Evolutionary conservation across 1,139 yeast genomes (phyloP).

Genomic region (Scheffersomyces parashehatae): DNA sequence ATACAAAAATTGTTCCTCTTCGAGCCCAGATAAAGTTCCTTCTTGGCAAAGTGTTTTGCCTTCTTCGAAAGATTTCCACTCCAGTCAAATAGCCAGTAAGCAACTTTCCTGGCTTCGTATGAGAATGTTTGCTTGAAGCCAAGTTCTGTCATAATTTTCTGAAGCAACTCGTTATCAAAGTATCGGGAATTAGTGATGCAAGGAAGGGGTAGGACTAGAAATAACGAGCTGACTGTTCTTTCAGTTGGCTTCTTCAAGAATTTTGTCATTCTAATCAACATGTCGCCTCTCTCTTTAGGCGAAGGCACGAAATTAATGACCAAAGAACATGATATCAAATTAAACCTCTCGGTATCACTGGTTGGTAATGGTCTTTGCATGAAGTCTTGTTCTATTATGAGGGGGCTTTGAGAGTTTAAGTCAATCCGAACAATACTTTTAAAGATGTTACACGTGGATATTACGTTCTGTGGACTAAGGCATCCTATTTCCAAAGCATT

Average conservation of each 20-base stretch:
- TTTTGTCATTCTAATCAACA: slow-evolving; percentile 61
- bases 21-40: slow-evolving; percentile 52
- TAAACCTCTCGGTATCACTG: slow-evolving; percentile 46
- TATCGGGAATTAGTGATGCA: slow-evolving; percentile 84
- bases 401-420: slow-evolving; percentile 74
- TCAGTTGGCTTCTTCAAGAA: slow-evolving; percentile 48
- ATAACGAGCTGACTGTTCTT: slow-evolving; percentile 40
- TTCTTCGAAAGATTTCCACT: slow-evolving; percentile 22
- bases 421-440: slow-evolving; percentile 64
- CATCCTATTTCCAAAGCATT: slow-evolving; percentile 82
- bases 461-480: slow-evolving; percentile 63
- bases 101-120: slow-evolving; percentile 72
- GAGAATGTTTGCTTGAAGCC: slow-evolving; percentile 55
- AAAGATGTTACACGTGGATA: slow-evolving; percentile 59
- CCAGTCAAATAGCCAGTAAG: slow-evolving; percentile 70
- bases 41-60: slow-evolving; percentile 32
- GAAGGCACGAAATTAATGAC: slow-evolving; percentile 88
- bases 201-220: slow-evolving; percentile 85
- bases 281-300: slow-evolving; percentile 68
- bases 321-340: slow-evolving; percentile 76
- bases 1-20: slow-evolving; percentile 68
- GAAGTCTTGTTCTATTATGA: slow-evolving; percentile 76
- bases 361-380: slow-evolving; percentile 72
- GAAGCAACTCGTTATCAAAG: slow-evolving; percentile 47
- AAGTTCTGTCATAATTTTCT: slow-evolving; percentile 51